Percentiles rank a stretch among this genome's conserved stretches.
These are phyloP conservation scores for Calonectria pseudoreteaudii DNA, from an alignment of 2,329 filamentous ascomycete genomes.

Conservation along the genomic window DNA sequence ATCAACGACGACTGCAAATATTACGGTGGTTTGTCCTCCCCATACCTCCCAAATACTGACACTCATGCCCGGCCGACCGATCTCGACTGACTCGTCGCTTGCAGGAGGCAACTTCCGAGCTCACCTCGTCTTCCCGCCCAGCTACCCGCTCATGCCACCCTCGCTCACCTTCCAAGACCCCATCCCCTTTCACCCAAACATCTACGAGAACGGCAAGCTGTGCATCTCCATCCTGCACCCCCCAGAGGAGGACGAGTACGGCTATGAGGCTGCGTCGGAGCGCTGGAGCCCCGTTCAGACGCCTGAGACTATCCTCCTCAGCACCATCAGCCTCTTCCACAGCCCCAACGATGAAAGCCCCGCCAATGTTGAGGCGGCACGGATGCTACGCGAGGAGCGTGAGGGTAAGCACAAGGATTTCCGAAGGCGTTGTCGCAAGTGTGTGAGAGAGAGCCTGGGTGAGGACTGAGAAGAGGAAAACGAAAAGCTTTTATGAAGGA, in stretches of 20 bases:
- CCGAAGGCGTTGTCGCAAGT: constrained; percentile 79
- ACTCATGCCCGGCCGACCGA: constrained; percentile 1
- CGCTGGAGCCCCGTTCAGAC: constrained; percentile 96
- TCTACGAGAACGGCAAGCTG: constrained; percentile 87
- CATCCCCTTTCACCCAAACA: constrained; percentile 92
- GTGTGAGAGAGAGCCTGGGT: constrained; percentile 84
- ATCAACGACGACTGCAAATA: constrained; percentile 93
- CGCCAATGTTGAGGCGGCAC: constrained; percentile 93
- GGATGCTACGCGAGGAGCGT: constrained; percentile 84
- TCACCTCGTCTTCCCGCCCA: constrained; percentile 81
- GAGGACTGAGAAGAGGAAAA: constrained; percentile 63
- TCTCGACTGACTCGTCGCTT: not conserved
- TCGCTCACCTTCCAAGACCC: constrained; percentile 88
- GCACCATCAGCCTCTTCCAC: constrained; percentile 91
- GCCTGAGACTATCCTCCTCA: constrained; percentile 92
- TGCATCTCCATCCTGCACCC: constrained; percentile 98
- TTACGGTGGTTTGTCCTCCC: constrained; percentile 79
- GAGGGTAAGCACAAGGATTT: constrained; percentile 76
- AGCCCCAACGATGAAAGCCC: constrained; percentile 96
- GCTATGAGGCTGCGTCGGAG: constrained; percentile 91
- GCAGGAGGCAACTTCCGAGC: constrained; percentile 93
- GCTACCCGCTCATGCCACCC: constrained; percentile 90
- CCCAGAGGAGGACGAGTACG: constrained; percentile 92
- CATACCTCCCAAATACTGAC: constrained; percentile 17
- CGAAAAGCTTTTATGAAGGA: not conserved